Conservation (phyloP, 306 rosid genomes). For the Vigna angularis region DNA sequence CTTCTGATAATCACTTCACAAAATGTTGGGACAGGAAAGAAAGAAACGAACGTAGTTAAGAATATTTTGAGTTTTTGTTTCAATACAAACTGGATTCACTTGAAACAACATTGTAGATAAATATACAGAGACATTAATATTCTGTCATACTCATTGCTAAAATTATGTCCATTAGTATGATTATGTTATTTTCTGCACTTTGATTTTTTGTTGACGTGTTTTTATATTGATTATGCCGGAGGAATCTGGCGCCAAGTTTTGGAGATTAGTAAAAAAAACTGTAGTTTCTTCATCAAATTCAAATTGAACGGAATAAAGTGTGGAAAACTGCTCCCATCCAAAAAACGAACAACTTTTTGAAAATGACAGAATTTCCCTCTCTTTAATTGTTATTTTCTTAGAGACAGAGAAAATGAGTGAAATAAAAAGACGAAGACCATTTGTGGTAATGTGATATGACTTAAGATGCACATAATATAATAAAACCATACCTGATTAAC, state of each 20-base stretch:
- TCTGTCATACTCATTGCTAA: neutral
- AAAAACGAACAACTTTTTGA: neutral
- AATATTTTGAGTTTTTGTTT: neutral
- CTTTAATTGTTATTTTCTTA: neutral
- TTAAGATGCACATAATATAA: constrained; percentile 10
- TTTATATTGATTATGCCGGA: constrained; percentile 13
- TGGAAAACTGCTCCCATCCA: neutral
- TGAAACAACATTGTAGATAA: neutral
- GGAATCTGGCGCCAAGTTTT: neutral
- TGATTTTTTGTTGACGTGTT: constrained; percentile 46
- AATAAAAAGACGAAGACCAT: neutral
- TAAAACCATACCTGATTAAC: neutral
- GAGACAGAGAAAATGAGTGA: neutral
- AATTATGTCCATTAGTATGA: constrained; percentile 22
- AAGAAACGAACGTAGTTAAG: constrained; percentile 13
- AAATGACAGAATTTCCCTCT: neutral
- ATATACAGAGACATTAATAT: neutral
- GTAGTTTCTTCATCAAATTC: neutral
- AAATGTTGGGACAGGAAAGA: neutral
- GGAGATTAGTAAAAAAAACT: neutral
- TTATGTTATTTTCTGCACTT: constrained; percentile 33
- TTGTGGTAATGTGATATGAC: constrained; percentile 1
- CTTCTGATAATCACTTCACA: constrained; percentile 11
- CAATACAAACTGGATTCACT: neutral
- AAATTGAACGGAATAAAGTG: neutral